Conservation (phyloP, 805 yeast species). For the Torulaspora quercuum region DNA sequence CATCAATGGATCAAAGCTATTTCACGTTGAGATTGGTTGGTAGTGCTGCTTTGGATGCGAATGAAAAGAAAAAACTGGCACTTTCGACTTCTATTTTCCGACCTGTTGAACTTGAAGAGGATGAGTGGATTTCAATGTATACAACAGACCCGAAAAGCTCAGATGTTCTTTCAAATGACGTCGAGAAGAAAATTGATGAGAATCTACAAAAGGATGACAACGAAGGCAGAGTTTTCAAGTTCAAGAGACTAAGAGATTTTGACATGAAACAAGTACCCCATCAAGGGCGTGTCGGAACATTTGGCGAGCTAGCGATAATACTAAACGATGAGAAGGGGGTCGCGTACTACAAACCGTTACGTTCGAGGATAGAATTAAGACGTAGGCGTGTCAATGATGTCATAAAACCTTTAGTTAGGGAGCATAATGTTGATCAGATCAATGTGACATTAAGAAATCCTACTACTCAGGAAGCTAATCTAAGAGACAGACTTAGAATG, state of each 20-base stretch:
- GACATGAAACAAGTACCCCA: slow-evolving; percentile 56
- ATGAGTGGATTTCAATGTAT: slow-evolving; percentile 76
- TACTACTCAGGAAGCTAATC: slow-evolving; percentile 53
- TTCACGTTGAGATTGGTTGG: slow-evolving; percentile 60
- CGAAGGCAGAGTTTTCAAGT: slow-evolving; percentile 52
- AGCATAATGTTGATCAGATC: slow-evolving; percentile 54
- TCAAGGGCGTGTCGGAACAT: slow-evolving; percentile 27
- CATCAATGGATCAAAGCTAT: slow-evolving; percentile 79
- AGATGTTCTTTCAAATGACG: slow-evolving; percentile 38
- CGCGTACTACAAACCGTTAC: slow-evolving; percentile 74
- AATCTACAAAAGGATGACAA: slow-evolving; percentile 39
- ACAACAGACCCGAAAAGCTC: slow-evolving; percentile 47
- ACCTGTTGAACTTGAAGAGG: slow-evolving; percentile 64
- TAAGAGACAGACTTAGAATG: slow-evolving; percentile 56
- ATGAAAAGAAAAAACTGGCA: slow-evolving; percentile 36
- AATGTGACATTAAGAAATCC: slow-evolving; percentile 60
- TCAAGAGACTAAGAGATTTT: slow-evolving; percentile 69
- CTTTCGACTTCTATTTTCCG: slow-evolving; percentile 63
- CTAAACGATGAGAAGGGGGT: slow-evolving; percentile 51
- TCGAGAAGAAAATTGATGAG: slow-evolving; percentile 39
- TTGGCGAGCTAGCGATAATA: slow-evolving; percentile 60
- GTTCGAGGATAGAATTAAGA: slow-evolving; percentile 75
- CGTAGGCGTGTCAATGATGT: slow-evolving; percentile 67
- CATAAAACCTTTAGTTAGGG: slow-evolving; percentile 43
- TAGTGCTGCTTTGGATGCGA: slow-evolving; percentile 43